These are phyloP conservation scores for Arachnomyces sp. DNA, from an alignment of 2,329 filamentous ascomycete species.

Conservation along the genomic window DNA sequence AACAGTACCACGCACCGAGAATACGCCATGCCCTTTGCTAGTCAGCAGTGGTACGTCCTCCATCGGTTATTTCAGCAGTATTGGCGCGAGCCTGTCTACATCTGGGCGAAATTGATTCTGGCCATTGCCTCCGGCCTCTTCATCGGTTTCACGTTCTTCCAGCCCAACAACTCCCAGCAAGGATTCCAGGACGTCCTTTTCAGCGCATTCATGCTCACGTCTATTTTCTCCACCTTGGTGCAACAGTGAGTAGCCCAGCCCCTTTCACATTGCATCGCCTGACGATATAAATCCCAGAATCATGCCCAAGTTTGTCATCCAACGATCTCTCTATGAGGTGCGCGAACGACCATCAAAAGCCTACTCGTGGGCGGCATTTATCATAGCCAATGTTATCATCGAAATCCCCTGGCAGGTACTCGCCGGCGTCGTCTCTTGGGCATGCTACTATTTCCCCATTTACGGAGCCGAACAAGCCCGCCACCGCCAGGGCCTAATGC, in stretches of 20 bases:
- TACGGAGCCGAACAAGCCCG: constrained; percentile 50
- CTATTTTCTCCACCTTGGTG: constrained; percentile 46
- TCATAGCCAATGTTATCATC: constrained; percentile 72
- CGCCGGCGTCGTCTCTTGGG: constrained; percentile 64
- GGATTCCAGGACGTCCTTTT: constrained; percentile 84
- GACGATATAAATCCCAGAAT: constrained; percentile 17
- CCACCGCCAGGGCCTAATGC: constrained; percentile 69
- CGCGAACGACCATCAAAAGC: constrained; percentile 77
- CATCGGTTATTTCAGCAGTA: constrained; percentile 77
- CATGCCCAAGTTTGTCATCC: constrained; percentile 79
- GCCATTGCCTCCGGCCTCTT: constrained; percentile 58
- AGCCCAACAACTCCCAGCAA: constrained; percentile 61
- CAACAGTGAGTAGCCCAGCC: constrained; percentile 51
- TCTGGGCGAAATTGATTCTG: constrained; percentile 68
- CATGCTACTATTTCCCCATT: constrained; percentile 80
- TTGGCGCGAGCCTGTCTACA: constrained; percentile 78
- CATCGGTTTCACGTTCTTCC: constrained; percentile 74
- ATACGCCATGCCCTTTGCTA: constrained; percentile 64
- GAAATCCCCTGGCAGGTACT: constrained; percentile 79
- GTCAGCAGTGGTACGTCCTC: constrained; percentile 59
- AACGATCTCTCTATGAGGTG: constrained; percentile 74
- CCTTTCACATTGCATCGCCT: constrained; percentile 17
- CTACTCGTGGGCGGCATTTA: constrained; percentile 78
- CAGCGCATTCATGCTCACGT: constrained; percentile 67
- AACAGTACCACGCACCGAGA: constrained; percentile 50